phyloP scores from a whole-genome alignment of 2,329 filamentous ascomycete species.

The Sordariomycetes sp. region DNA sequence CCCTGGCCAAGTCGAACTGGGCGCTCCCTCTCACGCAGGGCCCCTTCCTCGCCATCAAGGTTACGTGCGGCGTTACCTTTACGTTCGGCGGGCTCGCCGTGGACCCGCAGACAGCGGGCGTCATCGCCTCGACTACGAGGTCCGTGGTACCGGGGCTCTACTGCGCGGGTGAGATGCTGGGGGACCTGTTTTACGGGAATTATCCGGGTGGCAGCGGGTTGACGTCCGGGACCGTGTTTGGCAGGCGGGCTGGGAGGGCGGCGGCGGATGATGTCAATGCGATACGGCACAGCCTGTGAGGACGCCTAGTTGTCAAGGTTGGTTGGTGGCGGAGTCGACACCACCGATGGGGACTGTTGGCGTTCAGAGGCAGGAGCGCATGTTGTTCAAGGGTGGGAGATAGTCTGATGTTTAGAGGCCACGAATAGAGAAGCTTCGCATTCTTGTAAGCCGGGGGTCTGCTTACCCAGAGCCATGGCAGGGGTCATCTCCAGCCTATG shows the following conservation, averaged over 20 bases:
- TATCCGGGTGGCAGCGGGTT: conserved; percentile 51
- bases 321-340: no score
- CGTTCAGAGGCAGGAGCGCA: no score
- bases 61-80: conserved; percentile 54
- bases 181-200: conserved; percentile 49
- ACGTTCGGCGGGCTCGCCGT: conserved; percentile 53
- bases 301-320: no score
- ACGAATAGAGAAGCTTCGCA: no score
- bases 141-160: conserved; percentile 39
- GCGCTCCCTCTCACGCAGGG: conserved; percentile 40
- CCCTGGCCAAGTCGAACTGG: conserved; percentile 52
- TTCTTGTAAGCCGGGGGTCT: no score
- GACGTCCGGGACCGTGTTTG: conserved; percentile 43
- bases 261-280: conserved; percentile 12
- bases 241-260: conserved; percentile 22
- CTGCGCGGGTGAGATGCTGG: conserved; percentile 53
- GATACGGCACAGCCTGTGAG: not conserved
- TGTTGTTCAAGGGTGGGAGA: no score
- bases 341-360: no score
- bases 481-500: no score
- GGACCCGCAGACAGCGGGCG: conserved; percentile 36
- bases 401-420: no score
- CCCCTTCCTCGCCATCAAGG: conserved; percentile 50
- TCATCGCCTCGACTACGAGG: conserved; percentile 31
- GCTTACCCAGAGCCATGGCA: no score